Percentiles rank a stretch among this genome's conserved stretches.
Conservation (phyloP, 768 basidiomycete genomes). For the Hydnomerulius pinastri region DNA sequence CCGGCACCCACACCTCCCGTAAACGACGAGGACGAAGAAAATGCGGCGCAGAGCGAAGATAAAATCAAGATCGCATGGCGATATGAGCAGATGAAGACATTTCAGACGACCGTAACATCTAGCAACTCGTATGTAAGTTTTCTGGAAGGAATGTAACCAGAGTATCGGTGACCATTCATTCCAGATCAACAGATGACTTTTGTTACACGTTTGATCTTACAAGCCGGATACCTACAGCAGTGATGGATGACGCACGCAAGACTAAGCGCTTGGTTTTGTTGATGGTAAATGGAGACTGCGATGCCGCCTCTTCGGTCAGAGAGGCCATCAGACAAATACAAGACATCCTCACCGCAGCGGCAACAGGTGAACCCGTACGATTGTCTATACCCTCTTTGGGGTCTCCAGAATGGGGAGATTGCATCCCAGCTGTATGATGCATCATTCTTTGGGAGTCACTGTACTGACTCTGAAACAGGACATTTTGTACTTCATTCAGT, state of each 20-base stretch:
- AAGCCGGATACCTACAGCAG: constrained; percentile 52
- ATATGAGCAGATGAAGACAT: constrained; percentile 91
- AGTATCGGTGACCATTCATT: constrained; percentile 13
- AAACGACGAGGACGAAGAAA: constrained; percentile 39
- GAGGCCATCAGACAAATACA: constrained; percentile 34
- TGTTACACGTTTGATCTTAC: constrained; percentile 77
- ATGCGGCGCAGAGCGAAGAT: constrained; percentile 42
- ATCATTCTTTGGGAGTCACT: neutral
- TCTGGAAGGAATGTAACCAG: neutral
- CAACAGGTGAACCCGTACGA: constrained; percentile 45
- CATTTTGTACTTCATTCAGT: constrained; percentile 71
- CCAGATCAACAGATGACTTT: constrained; percentile 58
- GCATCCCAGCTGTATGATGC: constrained; percentile 50
- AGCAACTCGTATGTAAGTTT: constrained; percentile 49
- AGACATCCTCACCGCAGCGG: constrained; percentile 24
- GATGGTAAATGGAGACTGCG: constrained; percentile 14
- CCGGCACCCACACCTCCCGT: constrained; percentile 14
- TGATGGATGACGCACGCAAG: constrained; percentile 45
- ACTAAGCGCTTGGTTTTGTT: constrained; percentile 42
- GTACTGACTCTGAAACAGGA: constrained; percentile 44
- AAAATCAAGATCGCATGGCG: constrained; percentile 97
- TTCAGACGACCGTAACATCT: constrained; percentile 76
- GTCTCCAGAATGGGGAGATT: constrained; percentile 70
- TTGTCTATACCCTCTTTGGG: constrained; percentile 66
- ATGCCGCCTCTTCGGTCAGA: constrained; percentile 17